Conservation (phyloP, 768 basidiomycete genomes). For the Holtermannia corniformis region DNA sequence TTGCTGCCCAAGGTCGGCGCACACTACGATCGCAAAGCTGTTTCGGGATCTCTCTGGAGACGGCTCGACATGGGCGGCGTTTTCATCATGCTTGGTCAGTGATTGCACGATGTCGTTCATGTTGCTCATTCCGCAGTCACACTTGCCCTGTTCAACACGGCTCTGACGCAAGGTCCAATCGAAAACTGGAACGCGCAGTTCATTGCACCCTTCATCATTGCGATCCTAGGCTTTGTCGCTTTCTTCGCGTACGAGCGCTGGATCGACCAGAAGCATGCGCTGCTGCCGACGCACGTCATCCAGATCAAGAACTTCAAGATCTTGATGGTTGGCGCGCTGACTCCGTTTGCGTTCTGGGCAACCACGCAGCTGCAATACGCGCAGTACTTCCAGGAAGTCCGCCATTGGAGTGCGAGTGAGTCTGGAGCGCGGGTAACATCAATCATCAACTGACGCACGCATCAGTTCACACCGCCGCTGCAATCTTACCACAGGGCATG, state of each 20-base stretch:
- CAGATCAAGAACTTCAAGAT: conserved; percentile 32
- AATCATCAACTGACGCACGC: conserved; percentile 6
- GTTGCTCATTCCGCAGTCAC: conserved; percentile 35
- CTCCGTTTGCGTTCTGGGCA: conserved; percentile 31
- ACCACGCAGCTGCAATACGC: conserved; percentile 32
- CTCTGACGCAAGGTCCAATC: conserved; percentile 46
- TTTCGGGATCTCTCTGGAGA: conserved; percentile 24
- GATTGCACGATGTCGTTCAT: too few relatives aligned
- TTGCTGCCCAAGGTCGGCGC: conserved; percentile 25
- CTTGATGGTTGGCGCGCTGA: conserved; percentile 10
- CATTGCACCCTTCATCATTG: conserved; percentile 47
- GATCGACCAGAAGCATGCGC: conserved; percentile 44
- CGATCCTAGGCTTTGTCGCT: conserved; percentile 42
- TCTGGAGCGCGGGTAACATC: neutral
- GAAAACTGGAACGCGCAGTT: conserved; percentile 50
- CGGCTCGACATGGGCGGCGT: conserved; percentile 38
- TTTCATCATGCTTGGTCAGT: conserved; percentile 26
- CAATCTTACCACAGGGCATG: conserved; percentile 33
- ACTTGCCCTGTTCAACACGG: conserved; percentile 42
- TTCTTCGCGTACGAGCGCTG: conserved; percentile 52
- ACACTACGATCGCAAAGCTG: conserved; percentile 10
- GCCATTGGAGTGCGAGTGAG: conserved; percentile 9
- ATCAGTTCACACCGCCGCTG: conserved; percentile 25
- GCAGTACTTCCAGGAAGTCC: conserved; percentile 23
- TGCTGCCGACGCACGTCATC: conserved; percentile 29